These are phyloP conservation scores for Dactylellina drechsleri DNA, from an alignment of 2,329 filamentous ascomycete species.

Conservation along the genomic window DNA sequence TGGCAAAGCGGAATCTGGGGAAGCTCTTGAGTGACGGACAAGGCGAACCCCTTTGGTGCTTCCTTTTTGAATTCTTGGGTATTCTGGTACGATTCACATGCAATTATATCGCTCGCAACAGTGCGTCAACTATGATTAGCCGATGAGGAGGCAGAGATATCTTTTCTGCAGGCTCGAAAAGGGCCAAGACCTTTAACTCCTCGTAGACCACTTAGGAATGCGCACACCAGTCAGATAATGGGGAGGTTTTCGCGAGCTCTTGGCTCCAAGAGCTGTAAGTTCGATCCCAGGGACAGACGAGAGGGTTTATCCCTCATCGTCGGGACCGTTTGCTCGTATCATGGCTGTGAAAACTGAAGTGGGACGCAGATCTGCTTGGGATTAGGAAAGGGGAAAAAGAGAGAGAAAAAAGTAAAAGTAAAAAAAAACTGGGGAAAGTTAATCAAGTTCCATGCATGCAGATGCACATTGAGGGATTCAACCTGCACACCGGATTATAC, in stretches of 20 bases:
- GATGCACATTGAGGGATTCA: constrained; percentile 18
- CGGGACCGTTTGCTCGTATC: constrained; percentile 12
- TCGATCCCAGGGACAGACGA: constrained; percentile 25
- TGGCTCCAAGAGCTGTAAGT: background rate
- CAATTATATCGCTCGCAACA: constrained; percentile 1
- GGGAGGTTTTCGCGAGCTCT: constrained; percentile 12
- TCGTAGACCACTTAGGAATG: too few species aligned
- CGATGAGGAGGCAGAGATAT: too few species aligned
- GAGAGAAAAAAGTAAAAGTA: constrained; percentile 18
- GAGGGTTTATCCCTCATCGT: constrained; percentile 41
- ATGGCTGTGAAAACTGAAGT: constrained; percentile 7
- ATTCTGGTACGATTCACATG: constrained; percentile 24
- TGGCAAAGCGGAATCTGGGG: constrained; percentile 37
- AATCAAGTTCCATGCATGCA: constrained; percentile 40
- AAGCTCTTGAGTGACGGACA: constrained; percentile 13
- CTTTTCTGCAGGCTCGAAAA: too few species aligned
- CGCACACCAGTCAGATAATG: background rate
- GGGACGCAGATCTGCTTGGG: constrained; percentile 7
- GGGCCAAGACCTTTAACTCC: too few species aligned
- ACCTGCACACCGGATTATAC: constrained; percentile 8
- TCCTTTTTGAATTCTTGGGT: background rate
- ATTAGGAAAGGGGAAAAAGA: background rate
- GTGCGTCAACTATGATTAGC: too few species aligned
- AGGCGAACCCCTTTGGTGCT: background rate
- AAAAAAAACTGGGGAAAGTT: constrained; percentile 50